Conservation (phyloP, 2,329 filamentous ascomycete species). For the Aureobasidium uvarum region DNA sequence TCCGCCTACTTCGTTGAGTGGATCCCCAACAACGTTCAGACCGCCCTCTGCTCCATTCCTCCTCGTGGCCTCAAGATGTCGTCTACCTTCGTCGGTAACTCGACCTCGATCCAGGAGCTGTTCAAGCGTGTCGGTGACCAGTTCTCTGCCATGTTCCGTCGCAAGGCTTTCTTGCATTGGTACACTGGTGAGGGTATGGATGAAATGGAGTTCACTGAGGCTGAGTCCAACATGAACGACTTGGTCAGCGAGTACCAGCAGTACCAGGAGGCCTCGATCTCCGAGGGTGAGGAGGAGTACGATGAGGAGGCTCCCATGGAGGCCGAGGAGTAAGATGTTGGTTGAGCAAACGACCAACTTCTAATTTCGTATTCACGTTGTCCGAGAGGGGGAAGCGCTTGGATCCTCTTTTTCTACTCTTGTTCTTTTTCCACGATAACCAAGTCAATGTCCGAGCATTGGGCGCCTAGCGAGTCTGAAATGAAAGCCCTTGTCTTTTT, state of each 20-base stretch:
- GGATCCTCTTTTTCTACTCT: constrained; percentile 25
- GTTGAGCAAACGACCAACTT: background rate
- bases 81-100: constrained; percentile 98
- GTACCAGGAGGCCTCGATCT: constrained; percentile 98
- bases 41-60: constrained; percentile 97
- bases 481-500: constrained; percentile 25
- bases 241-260: constrained; percentile 99
- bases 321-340: constrained; percentile 62
- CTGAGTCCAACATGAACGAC: constrained; percentile 99
- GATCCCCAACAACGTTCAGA: constrained; percentile 99
- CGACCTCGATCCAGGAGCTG: constrained; percentile 98
- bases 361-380: constrained; percentile 25
- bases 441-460: constrained; percentile 24
- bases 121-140: constrained; percentile 99
- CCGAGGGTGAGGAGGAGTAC: constrained; percentile 96
- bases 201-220: constrained; percentile 99
- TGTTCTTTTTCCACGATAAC: constrained; percentile 25
- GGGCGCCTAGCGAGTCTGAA: constrained; percentile 26
- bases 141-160: constrained; percentile 99
- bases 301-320: constrained; percentile 77
- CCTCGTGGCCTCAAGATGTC: constrained; percentile 99
- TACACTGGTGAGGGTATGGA: constrained; percentile 99
- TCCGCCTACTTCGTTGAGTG: constrained; percentile 99
- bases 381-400: constrained; percentile 19
- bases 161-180: constrained; percentile 99